Percentiles rank a stretch among this genome's conserved stretches.
phyloP scores from a whole-genome alignment of 2,329 filamentous ascomycete species.

The Triangularia setosa region DNA sequence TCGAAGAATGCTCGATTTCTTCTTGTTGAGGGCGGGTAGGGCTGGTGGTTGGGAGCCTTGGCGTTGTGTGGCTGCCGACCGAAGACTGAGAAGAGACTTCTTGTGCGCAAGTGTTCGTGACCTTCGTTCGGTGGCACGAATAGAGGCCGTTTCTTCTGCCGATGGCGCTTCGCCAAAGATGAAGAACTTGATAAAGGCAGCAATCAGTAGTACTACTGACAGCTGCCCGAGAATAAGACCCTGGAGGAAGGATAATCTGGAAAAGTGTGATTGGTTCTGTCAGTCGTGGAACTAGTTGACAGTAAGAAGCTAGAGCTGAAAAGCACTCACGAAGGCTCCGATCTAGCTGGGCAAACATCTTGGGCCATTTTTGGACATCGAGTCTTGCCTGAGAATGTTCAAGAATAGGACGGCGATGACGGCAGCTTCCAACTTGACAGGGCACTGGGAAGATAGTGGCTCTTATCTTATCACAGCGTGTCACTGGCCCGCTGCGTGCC shows the following conservation, averaged over 20 bases:
- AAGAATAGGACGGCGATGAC: neutral
- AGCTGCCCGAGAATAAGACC: slow-evolving; percentile 91
- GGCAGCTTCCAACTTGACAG: neutral
- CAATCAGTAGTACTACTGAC: slow-evolving; percentile 84
- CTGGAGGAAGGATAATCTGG: slow-evolving; percentile 83
- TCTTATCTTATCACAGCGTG: slow-evolving; percentile 1
- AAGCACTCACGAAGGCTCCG: slow-evolving; percentile 46
- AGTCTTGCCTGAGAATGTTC: neutral
- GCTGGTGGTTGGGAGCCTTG: slow-evolving; percentile 29
- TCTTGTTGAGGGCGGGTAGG: slow-evolving; percentile 49
- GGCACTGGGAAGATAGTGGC: neutral
- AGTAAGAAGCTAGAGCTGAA: neutral
- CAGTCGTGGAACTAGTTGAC: neutral
- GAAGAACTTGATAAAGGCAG: slow-evolving; percentile 98
- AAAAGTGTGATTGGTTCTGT: slow-evolving; percentile 2
- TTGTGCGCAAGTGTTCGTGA: slow-evolving; percentile 72
- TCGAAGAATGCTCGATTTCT: slow-evolving; percentile 69
- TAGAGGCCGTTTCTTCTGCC: slow-evolving; percentile 71
- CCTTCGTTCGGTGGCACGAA: slow-evolving; percentile 70
- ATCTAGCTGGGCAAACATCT: slow-evolving; percentile 39
- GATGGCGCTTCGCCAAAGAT: slow-evolving; percentile 94
- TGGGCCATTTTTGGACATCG: slow-evolving; percentile 33
- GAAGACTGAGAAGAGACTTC: slow-evolving; percentile 64
- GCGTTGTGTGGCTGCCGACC: slow-evolving; percentile 36
- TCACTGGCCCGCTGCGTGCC: neutral